Evolutionary conservation across 1,139 yeast genomes (phyloP), one percentile per base, ranked within the genome.

Genomic region (Pichia sp.): DNA sequence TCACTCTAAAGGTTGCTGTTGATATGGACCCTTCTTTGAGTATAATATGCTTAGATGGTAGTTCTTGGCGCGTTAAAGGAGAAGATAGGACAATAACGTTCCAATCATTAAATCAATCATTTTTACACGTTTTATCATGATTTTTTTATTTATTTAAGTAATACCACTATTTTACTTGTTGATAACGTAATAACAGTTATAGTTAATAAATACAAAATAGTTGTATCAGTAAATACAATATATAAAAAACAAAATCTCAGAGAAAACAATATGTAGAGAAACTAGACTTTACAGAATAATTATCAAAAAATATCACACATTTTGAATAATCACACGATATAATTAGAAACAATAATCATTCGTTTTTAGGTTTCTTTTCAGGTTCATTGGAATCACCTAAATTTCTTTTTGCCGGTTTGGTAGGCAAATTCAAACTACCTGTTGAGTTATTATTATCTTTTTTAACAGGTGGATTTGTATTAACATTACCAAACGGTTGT

Each of bases 41-140:
- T n/a, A 42, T 49, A 6, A 66, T 80, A 49, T 80, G 85, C 56
- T 58, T 79, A 26, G 85, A 80, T 63, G 85, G 85, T 3, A 50
- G 51, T 38, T 45, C 48, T 1, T 50, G 51, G 51, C 26, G 44
- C 20, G 44, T 50, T 13, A 45, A 39, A 1, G 59, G 56, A 1
- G 39, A 44, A 3, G 39, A 46, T 15, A 45, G 52, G 23, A 39
- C 20, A 12, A 39, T 54, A 13, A 24, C 37, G 3, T 52, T 53
- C n/a, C 13, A 32, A n/a, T 6, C 23, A 20, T 26, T 46, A 7
- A n/a, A 43, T 4, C 57, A 50, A 22, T 40, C 49, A 12, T 45
- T 50, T 39, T 37, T 50, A 40, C 32, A 47, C 16, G 26, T 27
- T 32, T 24, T 47, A 18, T 18, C 47, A 7, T 47, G 24, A 29